Percentiles rank a stretch among this genome's conserved stretches.
These are phyloP conservation scores for Leishmania guyanensis DNA, from an alignment of 208 protist genomes.

Conservation along the genomic window DNA sequence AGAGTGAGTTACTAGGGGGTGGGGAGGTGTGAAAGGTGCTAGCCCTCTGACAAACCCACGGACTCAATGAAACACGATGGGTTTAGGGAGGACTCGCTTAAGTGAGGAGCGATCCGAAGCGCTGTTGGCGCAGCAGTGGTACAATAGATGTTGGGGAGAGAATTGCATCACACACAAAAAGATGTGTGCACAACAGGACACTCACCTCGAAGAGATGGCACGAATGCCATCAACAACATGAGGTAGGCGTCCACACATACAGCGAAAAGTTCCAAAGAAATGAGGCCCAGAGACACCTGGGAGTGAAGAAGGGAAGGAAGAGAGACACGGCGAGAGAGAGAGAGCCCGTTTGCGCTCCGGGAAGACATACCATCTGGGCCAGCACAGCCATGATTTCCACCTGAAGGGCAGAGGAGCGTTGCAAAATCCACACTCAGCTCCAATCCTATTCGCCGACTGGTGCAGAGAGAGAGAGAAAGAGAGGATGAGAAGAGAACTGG, in stretches of 20 bases:
- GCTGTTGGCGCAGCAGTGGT: neutral
- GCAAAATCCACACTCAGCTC: neutral
- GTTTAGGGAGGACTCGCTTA: neutral
- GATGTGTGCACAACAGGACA: neutral
- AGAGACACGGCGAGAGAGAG: neutral
- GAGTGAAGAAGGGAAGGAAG: neutral
- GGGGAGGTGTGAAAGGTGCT: neutral
- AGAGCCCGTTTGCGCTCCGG: neutral
- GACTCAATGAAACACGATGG: neutral
- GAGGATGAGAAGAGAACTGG: constrained; percentile 1
- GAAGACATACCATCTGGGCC: neutral
- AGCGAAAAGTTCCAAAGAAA: neutral
- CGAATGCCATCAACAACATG: neutral
- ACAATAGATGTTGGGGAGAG: neutral
- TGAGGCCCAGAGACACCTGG: neutral
- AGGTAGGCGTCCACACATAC: neutral
- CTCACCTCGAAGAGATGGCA: neutral
- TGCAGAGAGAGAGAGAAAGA: constrained; percentile 1
- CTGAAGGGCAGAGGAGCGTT: neutral
- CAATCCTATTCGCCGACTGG: neutral
- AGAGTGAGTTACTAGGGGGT: neutral
- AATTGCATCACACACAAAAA: neutral
- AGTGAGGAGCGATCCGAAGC: constrained; percentile 1
- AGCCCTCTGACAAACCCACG: neutral
- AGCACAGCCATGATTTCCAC: neutral